Evolutionary conservation across 352 stramenopile genomes (phyloP), one percentile per base, ranked within the genome.

Genomic region (Phytophthora pistaciae): DNA sequence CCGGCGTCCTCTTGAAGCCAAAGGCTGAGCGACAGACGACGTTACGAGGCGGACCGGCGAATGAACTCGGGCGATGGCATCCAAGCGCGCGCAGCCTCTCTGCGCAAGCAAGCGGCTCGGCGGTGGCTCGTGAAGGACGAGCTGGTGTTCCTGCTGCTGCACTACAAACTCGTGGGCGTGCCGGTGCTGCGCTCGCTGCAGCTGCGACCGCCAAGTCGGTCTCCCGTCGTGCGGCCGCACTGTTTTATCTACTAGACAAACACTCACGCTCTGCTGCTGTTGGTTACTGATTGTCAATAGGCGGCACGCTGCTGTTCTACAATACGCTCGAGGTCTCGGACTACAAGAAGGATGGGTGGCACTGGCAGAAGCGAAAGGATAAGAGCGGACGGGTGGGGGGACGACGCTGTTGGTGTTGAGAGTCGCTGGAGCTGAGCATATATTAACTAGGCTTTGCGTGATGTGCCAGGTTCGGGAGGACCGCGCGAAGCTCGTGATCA

Each of bases 41-140:
- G 66, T 65, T 74, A 65, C 56, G 57, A 21, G 36, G 50, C 25
- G 44, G 44, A 55, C 23, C 59, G 33, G 57, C 66, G 70, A 66
- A 78, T 78, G 71, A 66, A 27, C 50, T 63, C 56, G 33, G 54
- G 44, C 50, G 49, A 83, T 74, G 64, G 54, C 25, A 73, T 77
- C 55, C 60, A 79, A 52, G 64, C 72, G 46, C 75, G 75, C 49
- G 82, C 79, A 49, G 68, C 72, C 44, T 74, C 57, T 70, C 61
- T 90, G 67, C 72, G 77, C 46, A 67, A 74, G 23, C 82, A 79
- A 46, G 88, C 88, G 27, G 81, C 78, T 18, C 70, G 72, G 29
- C 83, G 90, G 40, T 96, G 90, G 90, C 84, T 96, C 25, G 82
- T 92, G 49, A 96, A 96, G 67, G 90, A 95, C 64, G 90, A 96